Conservation (phyloP, 805 yeast species). For the Saccharomycopsis oosterbeekiorum region DNA sequence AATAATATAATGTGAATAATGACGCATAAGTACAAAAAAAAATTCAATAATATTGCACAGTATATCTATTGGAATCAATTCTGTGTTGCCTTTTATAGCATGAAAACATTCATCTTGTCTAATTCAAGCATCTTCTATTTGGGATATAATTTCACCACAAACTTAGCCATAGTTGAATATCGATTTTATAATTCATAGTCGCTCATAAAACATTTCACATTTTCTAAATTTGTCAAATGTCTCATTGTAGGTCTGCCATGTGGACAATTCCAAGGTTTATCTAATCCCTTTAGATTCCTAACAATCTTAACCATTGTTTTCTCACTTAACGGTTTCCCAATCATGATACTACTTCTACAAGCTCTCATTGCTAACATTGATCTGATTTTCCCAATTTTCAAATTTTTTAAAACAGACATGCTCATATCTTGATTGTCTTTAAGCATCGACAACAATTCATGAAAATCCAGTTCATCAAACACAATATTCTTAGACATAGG, state of each 20-base stretch:
- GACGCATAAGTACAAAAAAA: neutral
- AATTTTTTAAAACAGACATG: constrained; percentile 20
- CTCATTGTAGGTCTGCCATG: constrained; percentile 98
- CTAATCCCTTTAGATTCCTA: constrained; percentile 53
- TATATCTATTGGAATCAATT: neutral
- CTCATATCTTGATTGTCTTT: constrained; percentile 40
- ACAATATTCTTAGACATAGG: constrained; percentile 66
- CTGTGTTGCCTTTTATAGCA: no score
- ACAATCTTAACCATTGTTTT: constrained; percentile 64
- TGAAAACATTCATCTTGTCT: no score
- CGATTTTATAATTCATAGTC: constrained; percentile 30
- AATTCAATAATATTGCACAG: neutral
- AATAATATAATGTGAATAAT: neutral
- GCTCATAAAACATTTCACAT: constrained; percentile 34
- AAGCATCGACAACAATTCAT: constrained; percentile 64
- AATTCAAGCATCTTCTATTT: neutral
- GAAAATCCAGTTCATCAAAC: constrained; percentile 50
- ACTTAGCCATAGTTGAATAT: neutral
- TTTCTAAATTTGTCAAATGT: constrained; percentile 58
- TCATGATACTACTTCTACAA: constrained; percentile 88
- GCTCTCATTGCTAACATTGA: constrained; percentile 92
- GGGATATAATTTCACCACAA: no score
- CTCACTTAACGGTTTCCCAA: constrained; percentile 59
- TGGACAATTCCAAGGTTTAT: constrained; percentile 94
- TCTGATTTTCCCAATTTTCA: constrained; percentile 69